A percentile compares a stretch with the other conserved stretches of the same genome.
These are phyloP conservation scores for Metschnikowia dekortorum DNA, from an alignment of 805 yeast species.

Conservation along the genomic window DNA sequence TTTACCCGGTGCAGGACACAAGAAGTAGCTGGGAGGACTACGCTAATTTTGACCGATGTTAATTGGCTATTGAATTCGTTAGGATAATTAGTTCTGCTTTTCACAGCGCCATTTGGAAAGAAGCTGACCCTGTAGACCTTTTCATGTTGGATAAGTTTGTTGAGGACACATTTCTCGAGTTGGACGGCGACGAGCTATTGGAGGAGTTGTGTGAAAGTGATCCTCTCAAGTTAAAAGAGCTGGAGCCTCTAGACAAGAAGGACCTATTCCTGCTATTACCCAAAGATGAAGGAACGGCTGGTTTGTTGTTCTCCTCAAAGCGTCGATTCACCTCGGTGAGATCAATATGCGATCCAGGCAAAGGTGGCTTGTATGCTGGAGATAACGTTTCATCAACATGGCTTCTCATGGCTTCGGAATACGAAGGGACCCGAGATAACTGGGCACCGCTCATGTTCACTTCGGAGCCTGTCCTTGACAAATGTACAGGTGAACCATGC, in stretches of 20 bases:
- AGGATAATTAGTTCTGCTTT: not conserved
- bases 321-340: constrained; percentile 27
- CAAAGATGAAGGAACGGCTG: constrained; percentile 1
- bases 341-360: constrained; percentile 37
- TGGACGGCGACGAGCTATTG: constrained; percentile 55
- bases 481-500: constrained; percentile 50
- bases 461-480: constrained; percentile 57
- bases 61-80: no score
- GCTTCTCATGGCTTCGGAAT: constrained; percentile 67
- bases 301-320: constrained; percentile 21
- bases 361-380: constrained; percentile 64
- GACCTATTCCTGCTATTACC: constrained; percentile 14
- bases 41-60: no score
- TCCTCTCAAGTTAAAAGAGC: constrained; percentile 22
- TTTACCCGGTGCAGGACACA: no score
- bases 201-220: constrained; percentile 21
- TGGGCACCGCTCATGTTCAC: constrained; percentile 21
- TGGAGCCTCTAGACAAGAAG: constrained; percentile 24
- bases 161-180: constrained; percentile 68
- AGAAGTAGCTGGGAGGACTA: no score
- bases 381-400: constrained; percentile 53
- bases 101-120: constrained; percentile 14
- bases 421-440: constrained; percentile 73
- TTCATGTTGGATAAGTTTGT: constrained; percentile 9
- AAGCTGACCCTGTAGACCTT: constrained; percentile 11